Conservation (phyloP, 371 early-diverging fungal genomes). For the Mortierella sp. region DNA sequence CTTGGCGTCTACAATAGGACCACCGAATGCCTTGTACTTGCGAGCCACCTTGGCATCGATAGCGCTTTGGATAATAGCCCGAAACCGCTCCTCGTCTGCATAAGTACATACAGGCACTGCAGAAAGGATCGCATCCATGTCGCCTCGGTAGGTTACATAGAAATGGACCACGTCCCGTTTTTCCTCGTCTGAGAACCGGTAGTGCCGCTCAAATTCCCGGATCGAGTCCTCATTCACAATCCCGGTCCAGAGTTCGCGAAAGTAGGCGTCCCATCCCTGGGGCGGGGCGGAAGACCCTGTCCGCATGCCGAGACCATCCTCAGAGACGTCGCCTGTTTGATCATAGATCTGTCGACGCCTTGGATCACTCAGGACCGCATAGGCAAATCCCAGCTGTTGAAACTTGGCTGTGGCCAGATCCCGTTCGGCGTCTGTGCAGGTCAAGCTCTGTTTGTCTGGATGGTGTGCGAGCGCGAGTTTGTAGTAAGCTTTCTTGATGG, state of each 20-base stretch:
- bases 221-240: slow-evolving; percentile 82
- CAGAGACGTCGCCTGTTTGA: slow-evolving; percentile 65
- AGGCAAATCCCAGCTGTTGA: slow-evolving; percentile 85
- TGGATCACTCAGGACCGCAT: slow-evolving; percentile 85
- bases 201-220: slow-evolving; percentile 64
- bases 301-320: slow-evolving; percentile 50
- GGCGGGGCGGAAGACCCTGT: slow-evolving; percentile 59
- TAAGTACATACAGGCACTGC: slow-evolving; percentile 70
- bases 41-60: slow-evolving; percentile 67
- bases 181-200: slow-evolving; percentile 82
- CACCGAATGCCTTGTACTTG: slow-evolving; percentile 61
- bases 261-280: slow-evolving; percentile 86
- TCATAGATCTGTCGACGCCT: slow-evolving; percentile 85
- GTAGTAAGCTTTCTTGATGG: slow-evolving; percentile 88
- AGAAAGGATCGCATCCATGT: slow-evolving; percentile 77
- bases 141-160: slow-evolving; percentile 76
- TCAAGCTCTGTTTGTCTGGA: slow-evolving; percentile 82
- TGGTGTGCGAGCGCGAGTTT: slow-evolving; percentile 81
- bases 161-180: slow-evolving; percentile 75
- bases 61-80: slow-evolving; percentile 69
- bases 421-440: slow-evolving; percentile 70
- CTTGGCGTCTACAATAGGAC: slow-evolving; percentile 59
- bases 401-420: slow-evolving; percentile 82
- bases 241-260: slow-evolving; percentile 83
- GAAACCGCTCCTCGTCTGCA: slow-evolving; percentile 78